phyloP scores from a whole-genome alignment of 2,329 filamentous ascomycete species.

The Karstenula rhodostoma region DNA sequence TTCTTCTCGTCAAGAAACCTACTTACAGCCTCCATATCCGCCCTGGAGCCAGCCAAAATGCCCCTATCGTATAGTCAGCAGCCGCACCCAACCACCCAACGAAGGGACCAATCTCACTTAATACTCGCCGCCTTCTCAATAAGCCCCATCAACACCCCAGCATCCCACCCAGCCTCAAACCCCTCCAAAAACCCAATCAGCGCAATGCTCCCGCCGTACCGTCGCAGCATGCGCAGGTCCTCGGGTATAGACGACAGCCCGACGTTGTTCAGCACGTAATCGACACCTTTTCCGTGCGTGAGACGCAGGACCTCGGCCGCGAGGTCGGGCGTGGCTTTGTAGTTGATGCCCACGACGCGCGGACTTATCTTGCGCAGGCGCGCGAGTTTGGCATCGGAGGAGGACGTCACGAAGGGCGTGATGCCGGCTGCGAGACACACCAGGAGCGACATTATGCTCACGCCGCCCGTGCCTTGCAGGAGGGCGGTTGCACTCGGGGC shows the following conservation, averaged over 20 bases:
- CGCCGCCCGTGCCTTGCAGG: constrained; percentile 52
- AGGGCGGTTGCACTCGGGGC: constrained; percentile 23
- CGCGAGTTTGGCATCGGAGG: constrained; percentile 60
- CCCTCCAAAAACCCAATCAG: constrained; percentile 36
- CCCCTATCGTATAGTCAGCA: constrained; percentile 49
- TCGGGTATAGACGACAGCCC: constrained; percentile 27
- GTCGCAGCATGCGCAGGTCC: constrained; percentile 26
- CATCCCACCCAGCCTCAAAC: constrained; percentile 21
- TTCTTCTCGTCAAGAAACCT: constrained; percentile 45
- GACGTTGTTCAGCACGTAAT: constrained; percentile 57
- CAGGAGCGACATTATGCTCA: constrained; percentile 43
- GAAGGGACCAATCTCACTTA: constrained; percentile 22
- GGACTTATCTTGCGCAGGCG: constrained; percentile 53
- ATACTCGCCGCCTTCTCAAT: constrained; percentile 32
- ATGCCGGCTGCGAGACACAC: constrained; percentile 38
- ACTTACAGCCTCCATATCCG: constrained; percentile 54
- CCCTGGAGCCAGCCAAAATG: constrained; percentile 66
- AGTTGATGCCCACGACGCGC: constrained; percentile 61
- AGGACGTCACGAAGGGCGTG: constrained; percentile 66
- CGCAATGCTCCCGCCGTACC: constrained; percentile 29
- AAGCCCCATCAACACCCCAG: constrained; percentile 23
- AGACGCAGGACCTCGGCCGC: constrained; percentile 60
- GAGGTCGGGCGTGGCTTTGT: constrained; percentile 63
- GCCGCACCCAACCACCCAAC: neutral
- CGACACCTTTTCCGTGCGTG: constrained; percentile 50